A percentile compares a stretch with the other conserved stretches of the same genome.
Evolutionary conservation across 2,329 filamentous ascomycete species (phyloP).

Genomic region (Stagonosporopsis rhizophila): DNA sequence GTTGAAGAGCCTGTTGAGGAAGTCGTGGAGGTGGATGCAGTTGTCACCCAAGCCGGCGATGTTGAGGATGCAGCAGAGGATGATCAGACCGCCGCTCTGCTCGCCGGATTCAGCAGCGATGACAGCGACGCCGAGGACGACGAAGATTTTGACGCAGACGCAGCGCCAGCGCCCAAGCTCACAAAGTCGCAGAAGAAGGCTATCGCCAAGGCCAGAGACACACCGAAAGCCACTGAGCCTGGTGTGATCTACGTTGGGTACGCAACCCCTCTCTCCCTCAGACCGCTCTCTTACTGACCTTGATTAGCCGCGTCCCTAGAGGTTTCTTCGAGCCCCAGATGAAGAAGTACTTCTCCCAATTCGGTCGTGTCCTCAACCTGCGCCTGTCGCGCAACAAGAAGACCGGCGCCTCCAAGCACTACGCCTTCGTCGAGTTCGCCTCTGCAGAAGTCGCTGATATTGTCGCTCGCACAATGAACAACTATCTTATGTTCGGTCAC

Average conservation of each 20-base stretch:
- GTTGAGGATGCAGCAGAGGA: conserved; percentile 42
- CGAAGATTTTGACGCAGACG: conserved; percentile 47
- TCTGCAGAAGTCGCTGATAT: conserved; percentile 83
- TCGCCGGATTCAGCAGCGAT: conserved; percentile 60
- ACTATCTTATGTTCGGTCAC: conserved; percentile 94
- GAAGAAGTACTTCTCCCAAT: conserved; percentile 91
- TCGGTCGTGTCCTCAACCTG: conserved; percentile 79
- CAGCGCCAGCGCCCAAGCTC: conserved; percentile 43
- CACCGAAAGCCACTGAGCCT: conserved; percentile 63
- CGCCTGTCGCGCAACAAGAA: conserved; percentile 90
- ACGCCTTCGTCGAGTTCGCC: conserved; percentile 89
- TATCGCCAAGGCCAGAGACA: conserved; percentile 60
- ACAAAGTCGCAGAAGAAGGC: conserved; percentile 45
- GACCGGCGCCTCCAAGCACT: conserved; percentile 91
- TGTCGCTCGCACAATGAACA: conserved; percentile 95
- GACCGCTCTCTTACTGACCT: conserved; percentile 8
- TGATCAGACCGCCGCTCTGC: conserved; percentile 59
- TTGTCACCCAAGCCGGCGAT: conserved; percentile 20
- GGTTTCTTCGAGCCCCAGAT: conserved; percentile 98
- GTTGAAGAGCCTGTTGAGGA: conserved; percentile 32
- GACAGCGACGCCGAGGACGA: conserved; percentile 48
- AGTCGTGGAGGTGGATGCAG: conserved; percentile 25
- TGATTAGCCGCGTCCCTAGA: conserved; percentile 76
- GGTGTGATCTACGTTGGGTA: conserved; percentile 87
- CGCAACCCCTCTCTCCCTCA: conserved; percentile 24